Conservation (phyloP, 352 stramenopile genomes). For the Saprolegnia diclina region DNA sequence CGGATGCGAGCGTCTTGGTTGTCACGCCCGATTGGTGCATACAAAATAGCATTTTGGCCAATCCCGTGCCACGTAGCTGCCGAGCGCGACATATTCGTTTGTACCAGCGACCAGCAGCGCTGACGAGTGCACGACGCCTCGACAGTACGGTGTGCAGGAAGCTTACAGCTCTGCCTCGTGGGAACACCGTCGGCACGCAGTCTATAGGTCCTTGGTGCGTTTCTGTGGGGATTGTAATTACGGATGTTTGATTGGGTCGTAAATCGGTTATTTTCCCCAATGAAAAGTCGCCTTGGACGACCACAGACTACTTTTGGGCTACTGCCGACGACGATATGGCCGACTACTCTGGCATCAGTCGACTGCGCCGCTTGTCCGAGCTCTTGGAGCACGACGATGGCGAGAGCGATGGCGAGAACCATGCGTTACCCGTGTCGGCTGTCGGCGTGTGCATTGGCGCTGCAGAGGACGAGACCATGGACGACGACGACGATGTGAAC, state of each 20-base stretch:
- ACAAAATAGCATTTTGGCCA: too few species aligned
- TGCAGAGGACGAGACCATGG: neutral
- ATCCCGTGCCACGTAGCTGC: too few species aligned
- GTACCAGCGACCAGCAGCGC: too few species aligned
- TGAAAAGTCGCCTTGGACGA: conserved; percentile 8
- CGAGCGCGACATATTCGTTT: too few species aligned
- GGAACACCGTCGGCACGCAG: too few species aligned
- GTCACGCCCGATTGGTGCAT: too few species aligned
- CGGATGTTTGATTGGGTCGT: neutral
- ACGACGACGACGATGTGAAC: conserved; percentile 20
- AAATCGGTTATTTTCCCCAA: conserved; percentile 20
- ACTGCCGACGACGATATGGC: conserved; percentile 9
- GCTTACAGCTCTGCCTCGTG: too few species aligned
- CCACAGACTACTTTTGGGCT: neutral
- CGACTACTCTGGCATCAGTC: conserved; percentile 15
- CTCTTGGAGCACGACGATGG: conserved; percentile 22
- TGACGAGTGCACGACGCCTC: too few species aligned
- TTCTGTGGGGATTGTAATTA: neutral
- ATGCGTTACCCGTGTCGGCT: neutral
- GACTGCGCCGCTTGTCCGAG: conserved; percentile 22
- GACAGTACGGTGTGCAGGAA: too few species aligned
- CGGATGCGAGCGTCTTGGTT: too few species aligned
- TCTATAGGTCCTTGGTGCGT: too few species aligned
- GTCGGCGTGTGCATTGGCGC: conserved; percentile 7
- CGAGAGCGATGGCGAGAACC: neutral